Conservation (phyloP, 1,139 yeast species). For the Geotrichum candidum region DNA sequence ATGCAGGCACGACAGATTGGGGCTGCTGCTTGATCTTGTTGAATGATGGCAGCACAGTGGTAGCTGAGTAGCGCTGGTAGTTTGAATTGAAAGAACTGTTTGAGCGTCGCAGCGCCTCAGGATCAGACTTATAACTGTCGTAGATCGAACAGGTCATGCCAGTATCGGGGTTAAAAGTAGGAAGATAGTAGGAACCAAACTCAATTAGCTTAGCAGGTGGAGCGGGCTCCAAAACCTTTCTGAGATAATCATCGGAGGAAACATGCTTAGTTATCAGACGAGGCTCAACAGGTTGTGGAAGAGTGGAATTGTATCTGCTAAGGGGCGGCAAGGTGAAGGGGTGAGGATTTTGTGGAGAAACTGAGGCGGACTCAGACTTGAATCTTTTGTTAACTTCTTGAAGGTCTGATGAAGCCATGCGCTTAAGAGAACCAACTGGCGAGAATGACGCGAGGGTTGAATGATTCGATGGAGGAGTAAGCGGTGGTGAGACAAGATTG, state of each 20-base stretch:
- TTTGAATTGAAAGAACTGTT: neutral
- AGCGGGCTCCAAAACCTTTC: constrained; percentile 3
- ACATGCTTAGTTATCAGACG: neutral
- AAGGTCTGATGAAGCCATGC: neutral
- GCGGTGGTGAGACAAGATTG: constrained; percentile 9
- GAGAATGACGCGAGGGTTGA: constrained; percentile 4
- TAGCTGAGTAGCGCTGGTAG: neutral
- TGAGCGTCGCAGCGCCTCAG: neutral
- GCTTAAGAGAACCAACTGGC: constrained; percentile 2
- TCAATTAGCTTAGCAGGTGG: neutral
- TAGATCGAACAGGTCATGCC: neutral
- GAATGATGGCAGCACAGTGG: constrained; percentile 1
- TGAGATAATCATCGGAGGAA: constrained; percentile 4
- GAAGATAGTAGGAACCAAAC: constrained; percentile 8
- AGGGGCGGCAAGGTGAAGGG: neutral
- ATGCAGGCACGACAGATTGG: neutral
- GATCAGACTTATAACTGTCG: neutral
- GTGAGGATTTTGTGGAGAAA: constrained; percentile 2
- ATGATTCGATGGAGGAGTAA: constrained; percentile 7
- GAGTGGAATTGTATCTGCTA: neutral
- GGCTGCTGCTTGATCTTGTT: neutral
- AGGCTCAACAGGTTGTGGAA: neutral
- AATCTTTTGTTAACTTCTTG: neutral
- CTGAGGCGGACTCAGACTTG: neutral
- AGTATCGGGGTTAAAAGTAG: neutral